phyloP scores from a whole-genome alignment of 1,284 basidiomycete genomes.

The Austroboletus niveus region DNA sequence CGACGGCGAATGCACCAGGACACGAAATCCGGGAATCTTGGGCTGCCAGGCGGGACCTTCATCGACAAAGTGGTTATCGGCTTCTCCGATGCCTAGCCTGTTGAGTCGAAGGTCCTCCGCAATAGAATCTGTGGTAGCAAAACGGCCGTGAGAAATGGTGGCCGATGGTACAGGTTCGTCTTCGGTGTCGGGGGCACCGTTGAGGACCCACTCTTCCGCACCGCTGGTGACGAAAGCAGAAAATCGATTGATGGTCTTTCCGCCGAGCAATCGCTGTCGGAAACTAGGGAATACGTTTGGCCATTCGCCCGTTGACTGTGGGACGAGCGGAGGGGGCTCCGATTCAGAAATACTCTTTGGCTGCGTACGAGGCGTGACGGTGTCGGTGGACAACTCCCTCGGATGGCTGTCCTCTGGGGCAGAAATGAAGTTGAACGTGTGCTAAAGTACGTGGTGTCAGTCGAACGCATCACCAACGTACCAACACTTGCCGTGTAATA shows the following conservation, averaged over 20 bases:
- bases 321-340: slow-evolving; percentile 49
- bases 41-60: slow-evolving; percentile 72
- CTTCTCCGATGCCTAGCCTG: slow-evolving; percentile 45
- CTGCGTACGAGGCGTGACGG: slow-evolving; percentile 54
- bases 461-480: not conserved
- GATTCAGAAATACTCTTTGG: slow-evolving; percentile 31
- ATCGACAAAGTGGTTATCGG: slow-evolving; percentile 72
- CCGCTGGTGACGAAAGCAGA: slow-evolving; percentile 83
- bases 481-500: slow-evolving; percentile 64
- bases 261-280: slow-evolving; percentile 67
- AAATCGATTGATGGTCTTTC: slow-evolving; percentile 77
- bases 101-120: slow-evolving; percentile 37
- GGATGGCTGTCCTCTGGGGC: slow-evolving; percentile 41
- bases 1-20: slow-evolving; percentile 78
- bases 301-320: slow-evolving; percentile 76
- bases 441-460: slow-evolving; percentile 38
- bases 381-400: slow-evolving; percentile 40
- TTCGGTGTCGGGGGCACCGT: slow-evolving; percentile 41
- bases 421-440: slow-evolving; percentile 58
- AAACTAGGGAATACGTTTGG: slow-evolving; percentile 59
- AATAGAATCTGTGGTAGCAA: slow-evolving; percentile 35
- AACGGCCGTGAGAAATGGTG: slow-evolving; percentile 24
- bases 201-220: slow-evolving; percentile 76
- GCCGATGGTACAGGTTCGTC: slow-evolving; percentile 23
- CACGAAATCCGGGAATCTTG: slow-evolving; percentile 67